These are phyloP conservation scores for Trichoderma sp. DNA, from an alignment of 2,329 filamentous ascomycete species.

Conservation along the genomic window DNA sequence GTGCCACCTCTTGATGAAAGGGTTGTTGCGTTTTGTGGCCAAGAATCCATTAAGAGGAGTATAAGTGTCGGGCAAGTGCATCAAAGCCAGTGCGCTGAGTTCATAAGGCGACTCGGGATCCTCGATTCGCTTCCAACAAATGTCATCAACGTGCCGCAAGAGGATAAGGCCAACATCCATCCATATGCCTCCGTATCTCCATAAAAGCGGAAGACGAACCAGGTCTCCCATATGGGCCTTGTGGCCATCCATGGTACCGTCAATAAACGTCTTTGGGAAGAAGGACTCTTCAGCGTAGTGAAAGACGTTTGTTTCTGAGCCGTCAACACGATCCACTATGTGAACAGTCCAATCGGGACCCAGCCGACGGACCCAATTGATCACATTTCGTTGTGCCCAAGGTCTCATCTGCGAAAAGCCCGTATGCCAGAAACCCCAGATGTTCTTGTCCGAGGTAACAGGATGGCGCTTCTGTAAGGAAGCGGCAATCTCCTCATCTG, in stretches of 20 bases:
- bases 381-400: conserved; percentile 38
- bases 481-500: conserved; percentile 33
- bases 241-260: conserved; percentile 43
- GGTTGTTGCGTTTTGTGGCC: conserved; percentile 40
- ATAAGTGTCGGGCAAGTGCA: not conserved
- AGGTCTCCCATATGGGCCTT: conserved; percentile 48
- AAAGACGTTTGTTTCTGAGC: conserved; percentile 36
- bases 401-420: conserved; percentile 34
- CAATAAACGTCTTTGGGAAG: conserved; percentile 42
- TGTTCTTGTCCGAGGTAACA: conserved; percentile 39
- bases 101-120: conserved; percentile 38
- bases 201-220: conserved; percentile 42
- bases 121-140: conserved; percentile 43
- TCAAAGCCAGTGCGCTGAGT: conserved; percentile 11
- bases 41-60: conserved; percentile 43
- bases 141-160: conserved; percentile 40
- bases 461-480: conserved; percentile 31
- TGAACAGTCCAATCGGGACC: conserved; percentile 40
- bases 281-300: conserved; percentile 36
- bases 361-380: conserved; percentile 38
- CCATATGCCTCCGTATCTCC: conserved; percentile 43
- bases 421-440: conserved; percentile 45
- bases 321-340: conserved; percentile 38
- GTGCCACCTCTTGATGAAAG: conserved; percentile 45
- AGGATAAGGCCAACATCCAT: conserved; percentile 44